Conservation (phyloP, 108 stramenopile species). For the Cyclostephanos invisitatus region DNA sequence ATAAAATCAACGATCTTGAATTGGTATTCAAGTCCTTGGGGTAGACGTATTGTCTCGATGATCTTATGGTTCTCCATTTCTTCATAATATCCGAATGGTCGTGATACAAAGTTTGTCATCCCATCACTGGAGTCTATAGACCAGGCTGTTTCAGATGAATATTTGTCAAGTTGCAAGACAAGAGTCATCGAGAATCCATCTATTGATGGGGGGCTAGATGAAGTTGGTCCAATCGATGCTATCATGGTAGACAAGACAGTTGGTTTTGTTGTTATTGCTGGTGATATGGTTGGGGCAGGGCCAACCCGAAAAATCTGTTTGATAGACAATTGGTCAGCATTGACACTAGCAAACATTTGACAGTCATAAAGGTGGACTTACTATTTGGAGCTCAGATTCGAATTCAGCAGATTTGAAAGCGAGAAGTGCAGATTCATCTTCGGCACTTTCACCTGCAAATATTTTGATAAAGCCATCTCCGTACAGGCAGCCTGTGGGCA, state of each 20-base stretch:
- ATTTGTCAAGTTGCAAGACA: constrained; percentile 30
- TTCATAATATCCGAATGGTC: constrained; percentile 26
- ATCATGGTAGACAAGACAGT: not conserved
- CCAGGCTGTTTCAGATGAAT: constrained; percentile 27
- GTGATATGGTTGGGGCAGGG: not conserved
- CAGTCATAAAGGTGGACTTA: no score
- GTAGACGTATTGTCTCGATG: constrained; percentile 13
- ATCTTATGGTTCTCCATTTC: not conserved
- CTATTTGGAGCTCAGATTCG: constrained; percentile 5
- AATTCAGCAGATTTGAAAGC: constrained; percentile 19
- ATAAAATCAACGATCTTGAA: constrained; percentile 29
- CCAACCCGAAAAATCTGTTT: constrained; percentile 14
- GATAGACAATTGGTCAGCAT: no score
- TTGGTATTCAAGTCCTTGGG: constrained; percentile 13
- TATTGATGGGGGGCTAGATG: constrained; percentile 13
- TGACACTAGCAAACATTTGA: not conserved
- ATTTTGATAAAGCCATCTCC: constrained; percentile 30
- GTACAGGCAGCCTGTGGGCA: constrained; percentile 6
- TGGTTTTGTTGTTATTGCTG: not conserved
- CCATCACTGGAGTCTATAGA: constrained; percentile 28
- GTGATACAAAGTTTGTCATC: constrained; percentile 10
- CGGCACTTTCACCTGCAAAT: constrained; percentile 12
- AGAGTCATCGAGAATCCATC: constrained; percentile 8
- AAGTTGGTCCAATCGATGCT: constrained; percentile 1
- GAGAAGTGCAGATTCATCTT: constrained; percentile 22